Percentiles rank a stretch among this genome's conserved stretches.
phyloP scores from a whole-genome alignment of 805 yeast species.

The Zygosaccharomyces kombuchaensis region DNA sequence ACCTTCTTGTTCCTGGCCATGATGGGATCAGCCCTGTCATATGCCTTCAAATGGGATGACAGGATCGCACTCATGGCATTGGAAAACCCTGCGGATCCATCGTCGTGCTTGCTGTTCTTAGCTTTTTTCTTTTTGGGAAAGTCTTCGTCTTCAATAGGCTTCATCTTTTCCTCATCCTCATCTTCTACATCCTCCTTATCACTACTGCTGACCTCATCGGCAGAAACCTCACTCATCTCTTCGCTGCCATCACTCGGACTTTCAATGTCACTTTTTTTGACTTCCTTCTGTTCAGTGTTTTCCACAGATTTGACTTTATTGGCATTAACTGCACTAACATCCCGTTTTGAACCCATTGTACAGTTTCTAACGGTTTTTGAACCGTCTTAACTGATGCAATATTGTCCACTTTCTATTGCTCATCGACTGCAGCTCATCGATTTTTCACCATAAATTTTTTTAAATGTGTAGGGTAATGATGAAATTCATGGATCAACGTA shows the following conservation, averaged over 20 bases:
- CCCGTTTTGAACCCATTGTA: not conserved
- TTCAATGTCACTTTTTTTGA: slow-evolving; percentile 16
- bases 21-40: slow-evolving; percentile 85
- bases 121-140: slow-evolving; percentile 49
- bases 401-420: not conserved
- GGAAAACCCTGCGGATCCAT: slow-evolving; percentile 75
- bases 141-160: slow-evolving; percentile 25
- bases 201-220: not conserved
- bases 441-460: slow-evolving; percentile 1
- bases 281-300: slow-evolving; percentile 7
- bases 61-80: slow-evolving; percentile 79
- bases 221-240: slow-evolving; percentile 1
- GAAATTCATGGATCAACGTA: slow-evolving; percentile 1
- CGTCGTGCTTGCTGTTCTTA: slow-evolving; percentile 53
- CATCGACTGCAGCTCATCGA: slow-evolving; percentile 9
- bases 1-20: slow-evolving; percentile 76
- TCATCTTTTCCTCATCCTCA: slow-evolving; percentile 22
- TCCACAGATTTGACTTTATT: slow-evolving; percentile 4
- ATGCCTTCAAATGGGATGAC: slow-evolving; percentile 81
- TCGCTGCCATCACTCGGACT: slow-evolving; percentile 13
- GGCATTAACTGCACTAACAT: not conserved
- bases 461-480: slow-evolving; percentile 2
- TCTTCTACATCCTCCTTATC: slow-evolving; percentile 20
- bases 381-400: not conserved
- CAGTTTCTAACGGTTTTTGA: slow-evolving; percentile 1